These are phyloP conservation scores for Massarina eburnea DNA, from an alignment of 2,329 filamentous ascomycete genomes.

Conservation along the genomic window DNA sequence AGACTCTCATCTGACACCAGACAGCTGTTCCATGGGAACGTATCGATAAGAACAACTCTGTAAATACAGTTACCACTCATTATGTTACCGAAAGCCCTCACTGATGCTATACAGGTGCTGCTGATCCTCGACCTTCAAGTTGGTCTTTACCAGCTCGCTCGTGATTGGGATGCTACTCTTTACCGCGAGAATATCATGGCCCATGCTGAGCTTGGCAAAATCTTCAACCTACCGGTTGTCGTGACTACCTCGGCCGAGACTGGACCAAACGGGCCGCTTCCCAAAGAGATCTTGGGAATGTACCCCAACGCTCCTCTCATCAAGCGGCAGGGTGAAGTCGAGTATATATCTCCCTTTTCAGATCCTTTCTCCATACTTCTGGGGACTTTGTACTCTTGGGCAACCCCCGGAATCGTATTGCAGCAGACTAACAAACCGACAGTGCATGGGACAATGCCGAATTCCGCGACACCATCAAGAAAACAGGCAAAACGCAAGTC, in stretches of 20 bases:
- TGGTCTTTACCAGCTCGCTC: conserved; percentile 60
- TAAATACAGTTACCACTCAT: conserved; percentile 14
- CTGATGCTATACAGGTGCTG: conserved; percentile 46
- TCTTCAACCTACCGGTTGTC: conserved; percentile 69
- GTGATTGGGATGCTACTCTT: conserved; percentile 67
- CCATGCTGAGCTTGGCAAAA: conserved; percentile 65
- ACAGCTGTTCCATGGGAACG: conserved; percentile 45
- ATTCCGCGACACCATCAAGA: conserved; percentile 66
- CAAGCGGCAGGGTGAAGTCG: conserved; percentile 69
- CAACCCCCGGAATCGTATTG: neutral
- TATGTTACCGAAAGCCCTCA: neutral
- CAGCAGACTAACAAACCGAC: conserved; percentile 5
- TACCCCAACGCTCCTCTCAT: conserved; percentile 69
- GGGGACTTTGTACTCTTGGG: too few species aligned
- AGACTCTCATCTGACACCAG: conserved; percentile 14
- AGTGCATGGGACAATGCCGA: conserved; percentile 72
- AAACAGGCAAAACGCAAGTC: conserved; percentile 67
- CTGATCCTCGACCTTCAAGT: conserved; percentile 63
- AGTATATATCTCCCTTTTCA: conserved; percentile 39
- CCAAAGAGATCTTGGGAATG: conserved; percentile 68
- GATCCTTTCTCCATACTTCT: neutral
- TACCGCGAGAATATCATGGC: conserved; percentile 69
- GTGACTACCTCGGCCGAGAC: conserved; percentile 69
- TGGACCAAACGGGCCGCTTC: conserved; percentile 71
- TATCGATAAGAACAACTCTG: conserved; percentile 46